Evolutionary conservation across 768 basidiomycete species (phyloP).

Genomic region (Phaffia tasmanica): DNA sequence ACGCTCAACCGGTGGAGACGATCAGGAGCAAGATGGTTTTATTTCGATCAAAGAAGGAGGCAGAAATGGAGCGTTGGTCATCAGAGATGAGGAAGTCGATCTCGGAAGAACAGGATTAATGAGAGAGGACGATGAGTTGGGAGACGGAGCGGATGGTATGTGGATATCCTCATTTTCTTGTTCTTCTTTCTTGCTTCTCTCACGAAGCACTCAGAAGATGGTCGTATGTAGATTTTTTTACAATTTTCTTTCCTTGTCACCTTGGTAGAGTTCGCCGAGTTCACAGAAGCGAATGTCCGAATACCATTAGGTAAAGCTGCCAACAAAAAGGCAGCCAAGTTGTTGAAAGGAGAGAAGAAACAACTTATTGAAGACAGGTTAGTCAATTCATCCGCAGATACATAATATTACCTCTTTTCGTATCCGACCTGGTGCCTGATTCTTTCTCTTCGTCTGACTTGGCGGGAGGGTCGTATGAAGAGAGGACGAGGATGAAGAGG

Average conservation of each 20-base stretch:
- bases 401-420: neutral
- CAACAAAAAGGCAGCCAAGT: constrained; percentile 56
- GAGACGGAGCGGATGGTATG: constrained; percentile 70
- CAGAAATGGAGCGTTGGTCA: constrained; percentile 38
- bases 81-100: constrained; percentile 44
- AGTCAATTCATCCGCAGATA: constrained; percentile 32
- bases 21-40: constrained; percentile 48
- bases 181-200: no score
- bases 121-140: constrained; percentile 77
- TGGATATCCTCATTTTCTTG: no score
- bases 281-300: constrained; percentile 70
- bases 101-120: constrained; percentile 61
- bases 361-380: constrained; percentile 76
- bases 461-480: constrained; percentile 40
- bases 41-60: constrained; percentile 49
- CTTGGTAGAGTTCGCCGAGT: no score
- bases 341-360: constrained; percentile 57
- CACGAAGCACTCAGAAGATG: neutral
- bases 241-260: no score
- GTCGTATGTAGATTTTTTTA: no score
- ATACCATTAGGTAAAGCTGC: constrained; percentile 77
- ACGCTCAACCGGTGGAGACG: constrained; percentile 36
- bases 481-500: constrained; percentile 57
- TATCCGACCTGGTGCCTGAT: neutral
- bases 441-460: neutral